Base-by-base conservation (phyloP, 306 rosid genomes). In the Myrica gale region DNA sequence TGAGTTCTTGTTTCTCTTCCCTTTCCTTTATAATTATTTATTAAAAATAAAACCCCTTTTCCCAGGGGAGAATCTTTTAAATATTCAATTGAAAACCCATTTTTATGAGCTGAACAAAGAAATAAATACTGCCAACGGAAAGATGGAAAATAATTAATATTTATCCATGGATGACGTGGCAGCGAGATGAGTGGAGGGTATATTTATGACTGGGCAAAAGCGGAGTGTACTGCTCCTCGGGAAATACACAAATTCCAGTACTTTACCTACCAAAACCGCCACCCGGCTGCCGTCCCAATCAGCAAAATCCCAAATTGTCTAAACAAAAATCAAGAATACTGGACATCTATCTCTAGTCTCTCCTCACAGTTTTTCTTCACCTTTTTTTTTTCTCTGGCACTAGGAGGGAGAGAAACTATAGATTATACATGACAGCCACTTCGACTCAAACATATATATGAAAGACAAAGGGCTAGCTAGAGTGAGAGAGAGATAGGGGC, bases 161-260 rank as follows among this genome's bases (percentile, higher is more conserved):
- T 52, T 13, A 11, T 56, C 21, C 37, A 0, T 20, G 21, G 39
- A 57, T 12, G 21, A 20, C 37, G 19, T 56, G 62, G 62, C 32
- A 9, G 63, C 39, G 21, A 20, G 62, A 20, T 20, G 19, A 56
- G 63, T 19, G 4, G 32, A 21, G 3, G 37, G 37, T 32, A 32
- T 2, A 32, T 32, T 32, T 15, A 52, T 16, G 57, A 52, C 7
- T 52, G 20, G 57, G 39, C 63, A 57, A 21, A 7, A 57, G 13
- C 39, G 9, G 63, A 57, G 62, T 52, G 21, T 52, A 13, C 20
- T 52, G 57, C 20, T 52, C 7, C 19, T 52, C 1, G 26, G 3
- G 4, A 9, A 37, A 21, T 5, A 15, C 12, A 17, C 15, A 42
- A 61, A 80, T 65, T 87, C 83, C 87, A 84, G 87, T 58, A 74